Evolutionary conservation across 768 basidiomycete species (phyloP), one percentile per base, ranked within the genome.

Genomic region (Mycena haematopus): DNA sequence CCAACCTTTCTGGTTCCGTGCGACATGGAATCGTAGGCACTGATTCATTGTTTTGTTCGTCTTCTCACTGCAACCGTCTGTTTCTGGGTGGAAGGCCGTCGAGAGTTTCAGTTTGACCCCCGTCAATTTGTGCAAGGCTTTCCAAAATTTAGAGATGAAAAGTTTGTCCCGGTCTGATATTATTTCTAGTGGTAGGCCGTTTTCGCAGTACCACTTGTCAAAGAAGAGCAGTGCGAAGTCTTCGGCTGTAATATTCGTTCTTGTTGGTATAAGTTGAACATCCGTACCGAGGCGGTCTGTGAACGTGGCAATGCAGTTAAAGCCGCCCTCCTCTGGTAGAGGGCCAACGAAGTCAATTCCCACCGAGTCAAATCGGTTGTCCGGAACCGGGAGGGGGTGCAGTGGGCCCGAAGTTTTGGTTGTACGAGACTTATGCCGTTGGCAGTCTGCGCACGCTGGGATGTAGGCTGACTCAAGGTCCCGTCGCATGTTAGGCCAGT

Each of bases 301-400:
- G 46, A 44, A 70, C 60, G 33, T 65, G 0, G 70, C 19, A 1
- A 77, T 55, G 31, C 54, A 70, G 35, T 78, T 64, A 47, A 35
- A 73, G 0, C 75, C 76, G 1, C 71, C n/a, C 15, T 79, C 75
- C 2, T 57, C 45, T 0, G 76, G 77, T 0, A 79, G 52, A 0
- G 76, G 79, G 0, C 78, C 77, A 17, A 80, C 65, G 49, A 80
- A 80, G 53, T 80, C 73, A 9, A 80, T 70, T 0, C 70, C 71
- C 0, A 81, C 60, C 0, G 71, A 74, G 0, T 69, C 2, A 35
- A 65, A 65, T 73, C 78, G 66, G 71, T 66, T 0, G 67, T 68
- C 66, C 56, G 75, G 68, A 65, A 82, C 4, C 31, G 69, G n/a
- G 24, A 69, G 52, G 2, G 74, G 68, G 49, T 72, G 60, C 46